Evolutionary conservation across 208 protist species (phyloP), one percentile per base, ranked within the genome.

Genomic region (Wallacemonas sp.): DNA sequence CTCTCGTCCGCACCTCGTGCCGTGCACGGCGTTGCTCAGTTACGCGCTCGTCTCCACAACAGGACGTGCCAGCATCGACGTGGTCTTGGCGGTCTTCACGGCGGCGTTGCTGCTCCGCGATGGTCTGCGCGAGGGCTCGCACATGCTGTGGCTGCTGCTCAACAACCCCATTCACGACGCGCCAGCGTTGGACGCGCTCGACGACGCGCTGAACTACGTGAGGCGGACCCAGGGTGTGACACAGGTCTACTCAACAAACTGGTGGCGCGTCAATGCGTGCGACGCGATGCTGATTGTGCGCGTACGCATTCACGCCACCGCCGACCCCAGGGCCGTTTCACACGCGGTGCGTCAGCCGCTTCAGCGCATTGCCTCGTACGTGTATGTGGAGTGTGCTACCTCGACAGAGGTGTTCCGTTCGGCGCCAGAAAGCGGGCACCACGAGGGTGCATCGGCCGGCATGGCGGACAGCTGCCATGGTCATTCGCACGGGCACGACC

Each of bases 301-400:
- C 14, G 20, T 94, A n/a, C 55, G 72, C 1, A 38, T 90, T 29
- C 74, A 71, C 50, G 75, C 79, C 3, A 70, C 63, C 22, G 77
- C 76, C 10, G 72, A 93, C 57, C 70, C 74, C 4, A 36, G 71
- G 26, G 50, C 62, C 18, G 75, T 90, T 1, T 75, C 75, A 0
- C 38, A 23, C 1, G 67, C 68, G 31, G 79, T 66, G 48, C 83
- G 79, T 11, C 39, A 67, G 18, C 62, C 74, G 20, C 57, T 90
- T 14, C n/a, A 72, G 29, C 52, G 70, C 3, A 59, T 90, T 16
- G 78, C 76, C 20, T 78, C 54, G 12, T 66, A 81, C 42, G 77
- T 84, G 18, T 87, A 89, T 61, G 84, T 93, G 42, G 83, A 93
- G 67, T 87, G 74, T 77, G 80, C 52, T 36, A 59, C 0, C 48